Evolutionary conservation across 805 yeast species (phyloP).

Genomic region (Candida ascalaphidarum): DNA sequence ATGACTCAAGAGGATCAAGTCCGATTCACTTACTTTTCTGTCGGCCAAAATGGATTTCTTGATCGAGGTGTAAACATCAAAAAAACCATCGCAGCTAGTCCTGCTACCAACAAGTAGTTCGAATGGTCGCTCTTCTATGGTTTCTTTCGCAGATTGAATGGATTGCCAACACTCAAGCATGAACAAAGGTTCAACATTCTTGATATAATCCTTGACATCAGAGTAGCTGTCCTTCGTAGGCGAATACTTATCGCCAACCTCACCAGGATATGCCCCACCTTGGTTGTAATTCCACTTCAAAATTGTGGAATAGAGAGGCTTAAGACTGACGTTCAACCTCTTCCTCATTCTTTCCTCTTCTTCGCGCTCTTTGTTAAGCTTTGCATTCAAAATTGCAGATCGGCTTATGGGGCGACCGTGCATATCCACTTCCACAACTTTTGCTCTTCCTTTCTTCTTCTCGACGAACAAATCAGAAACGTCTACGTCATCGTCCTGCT

Average conservation of each 20-base stretch:
- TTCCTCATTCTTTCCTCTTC: conserved; percentile 74
- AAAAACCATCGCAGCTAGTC: conserved; percentile 76
- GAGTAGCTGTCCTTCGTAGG: conserved; percentile 49
- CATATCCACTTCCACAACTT: conserved; percentile 34
- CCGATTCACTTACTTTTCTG: conserved; percentile 61
- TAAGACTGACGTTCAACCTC: conserved; percentile 69
- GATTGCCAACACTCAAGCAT: conserved; percentile 93
- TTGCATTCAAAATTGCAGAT: conserved; percentile 11
- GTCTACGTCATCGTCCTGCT: conserved; percentile 26
- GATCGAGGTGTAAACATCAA: conserved; percentile 75
- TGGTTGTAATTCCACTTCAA: conserved; percentile 71
- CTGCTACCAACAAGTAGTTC: conserved; percentile 68
- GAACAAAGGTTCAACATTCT: conserved; percentile 69
- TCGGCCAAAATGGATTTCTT: conserved; percentile 43
- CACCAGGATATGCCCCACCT: conserved; percentile 51
- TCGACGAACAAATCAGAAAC: conserved; percentile 33
- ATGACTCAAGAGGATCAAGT: conserved; percentile 54
- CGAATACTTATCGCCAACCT: conserved; percentile 29
- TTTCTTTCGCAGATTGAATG: conserved; percentile 61
- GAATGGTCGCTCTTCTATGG: conserved; percentile 55
- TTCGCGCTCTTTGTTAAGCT: conserved; percentile 27
- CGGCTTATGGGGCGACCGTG: conserved; percentile 34
- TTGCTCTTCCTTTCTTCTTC: conserved; percentile 20
- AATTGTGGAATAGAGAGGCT: conserved; percentile 62
- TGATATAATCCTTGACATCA: conserved; percentile 56